Evolutionary conservation across 352 stramenopile species (phyloP).

Genomic region (Globisporangium polare): DNA sequence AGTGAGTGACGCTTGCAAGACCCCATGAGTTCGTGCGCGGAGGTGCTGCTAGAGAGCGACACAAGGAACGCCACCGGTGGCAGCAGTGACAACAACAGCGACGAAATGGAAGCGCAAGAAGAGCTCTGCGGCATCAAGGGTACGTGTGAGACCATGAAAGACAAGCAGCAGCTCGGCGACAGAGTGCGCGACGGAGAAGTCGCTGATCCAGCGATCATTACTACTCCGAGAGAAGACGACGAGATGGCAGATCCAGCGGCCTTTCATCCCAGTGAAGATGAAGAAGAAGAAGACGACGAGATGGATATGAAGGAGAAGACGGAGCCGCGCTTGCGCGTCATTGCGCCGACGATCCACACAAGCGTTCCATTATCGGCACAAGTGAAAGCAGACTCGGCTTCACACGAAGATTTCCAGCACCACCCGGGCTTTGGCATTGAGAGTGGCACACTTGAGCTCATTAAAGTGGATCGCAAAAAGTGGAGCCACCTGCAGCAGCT

Average conservation of each 20-base stretch:
- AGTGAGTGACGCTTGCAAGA: not conserved
- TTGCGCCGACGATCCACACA: constrained; percentile 1
- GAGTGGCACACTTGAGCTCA: constrained; percentile 16
- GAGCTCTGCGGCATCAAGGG: not conserved
- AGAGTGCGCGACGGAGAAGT: not conserved
- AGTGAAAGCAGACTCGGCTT: not conserved
- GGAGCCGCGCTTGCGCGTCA: not conserved
- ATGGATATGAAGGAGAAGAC: not conserved
- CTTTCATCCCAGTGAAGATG: not conserved
- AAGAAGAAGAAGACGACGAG: not conserved
- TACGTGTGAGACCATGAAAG: not conserved
- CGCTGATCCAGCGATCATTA: not conserved
- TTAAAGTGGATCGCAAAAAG: constrained; percentile 6
- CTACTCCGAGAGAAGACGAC: not conserved
- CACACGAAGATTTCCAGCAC: not conserved
- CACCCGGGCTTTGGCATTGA: constrained; percentile 16
- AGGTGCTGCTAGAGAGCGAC: not conserved
- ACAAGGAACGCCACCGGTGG: not conserved
- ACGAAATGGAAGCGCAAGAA: constrained; percentile 7
- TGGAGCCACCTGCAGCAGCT: constrained; percentile 10
- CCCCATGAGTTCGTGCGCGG: not conserved
- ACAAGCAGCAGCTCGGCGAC: not conserved
- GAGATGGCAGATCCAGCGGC: not conserved
- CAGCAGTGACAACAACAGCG: not conserved
- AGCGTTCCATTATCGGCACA: not conserved